Evolutionary conservation across 148 eudicot species (phyloP), one percentile per base, ranked within the genome.

Genomic region (Rhododendron griersonianum): DNA sequence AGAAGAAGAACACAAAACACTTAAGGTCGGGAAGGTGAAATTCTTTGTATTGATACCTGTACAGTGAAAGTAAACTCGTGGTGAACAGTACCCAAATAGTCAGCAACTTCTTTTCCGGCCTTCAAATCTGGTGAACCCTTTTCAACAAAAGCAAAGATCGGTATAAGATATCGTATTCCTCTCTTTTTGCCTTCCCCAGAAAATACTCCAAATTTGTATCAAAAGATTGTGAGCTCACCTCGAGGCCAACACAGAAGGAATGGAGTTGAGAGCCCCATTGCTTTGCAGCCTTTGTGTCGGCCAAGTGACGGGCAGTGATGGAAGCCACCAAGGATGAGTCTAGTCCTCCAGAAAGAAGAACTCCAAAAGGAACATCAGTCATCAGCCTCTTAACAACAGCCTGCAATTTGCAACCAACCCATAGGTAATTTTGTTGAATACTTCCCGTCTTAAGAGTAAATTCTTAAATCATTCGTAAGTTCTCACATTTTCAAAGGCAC

Each of bases 361-460:
- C 99, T 82, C 99, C 98, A 74, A 96, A 96, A 5, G 99, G 99
- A 11, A 96, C 99, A 92, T 96, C 99, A 53, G 98, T 92, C 99
- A 96, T 96, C 33, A 96, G 89, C 88, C 98, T 92, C 86, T 95
- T 96, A 50, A 88, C 87, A 78, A 96, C 98, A 81, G 99, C 94
- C 99, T 96, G 90, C 89, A 86, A 21, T 71, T 71, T 53, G 25
- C 1, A 59, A 61, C 59, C 81, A 55, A 61, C 18, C 13, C 75
- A 59, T 41, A 23, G 11, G 11, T 21, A 25, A 7, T 37, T 41
- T 59, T 63, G 51, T 59, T 48, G 25, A 55, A 3, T 61, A 28
- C n/a, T 51, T 30, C 23, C 37, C 65, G 4, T 25, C 44, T 8
- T 30, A 15, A 41, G 33, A 45, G 28, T 77, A 77, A 21, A 23